These are phyloP conservation scores for Lasiodiplodia gonubiensis DNA, from an alignment of 2,329 filamentous ascomycete species.

Conservation along the genomic window DNA sequence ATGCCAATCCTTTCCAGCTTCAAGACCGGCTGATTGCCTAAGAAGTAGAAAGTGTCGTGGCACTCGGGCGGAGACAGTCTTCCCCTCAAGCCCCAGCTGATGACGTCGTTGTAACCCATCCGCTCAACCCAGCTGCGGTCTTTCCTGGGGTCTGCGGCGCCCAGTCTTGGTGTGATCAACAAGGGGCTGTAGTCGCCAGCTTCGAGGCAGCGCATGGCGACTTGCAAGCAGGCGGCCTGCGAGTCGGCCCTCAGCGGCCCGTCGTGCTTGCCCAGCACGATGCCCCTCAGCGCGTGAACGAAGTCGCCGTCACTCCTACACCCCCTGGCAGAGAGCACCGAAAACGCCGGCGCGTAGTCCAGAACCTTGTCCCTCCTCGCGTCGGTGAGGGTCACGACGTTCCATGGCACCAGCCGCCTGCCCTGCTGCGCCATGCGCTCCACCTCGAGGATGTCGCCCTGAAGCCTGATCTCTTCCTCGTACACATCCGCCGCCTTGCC, in stretches of 20 bases:
- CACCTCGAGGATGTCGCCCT: too few relatives aligned
- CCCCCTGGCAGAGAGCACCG: not conserved
- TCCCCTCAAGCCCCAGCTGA: not conserved
- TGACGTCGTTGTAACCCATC: not conserved
- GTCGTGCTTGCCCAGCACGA: not conserved
- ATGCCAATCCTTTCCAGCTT: too few relatives aligned
- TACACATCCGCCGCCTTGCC: not conserved
- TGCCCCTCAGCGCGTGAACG: not conserved
- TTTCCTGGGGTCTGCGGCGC: not conserved
- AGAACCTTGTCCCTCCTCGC: too few relatives aligned
- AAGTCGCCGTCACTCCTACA: not conserved
- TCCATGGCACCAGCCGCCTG: too few relatives aligned
- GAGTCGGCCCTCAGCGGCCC: conserved; percentile 22
- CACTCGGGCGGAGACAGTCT: not conserved
- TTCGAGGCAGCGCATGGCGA: conserved; percentile 30
- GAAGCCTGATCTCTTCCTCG: not conserved
- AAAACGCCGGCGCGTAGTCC: too few relatives aligned
- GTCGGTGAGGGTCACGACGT: too few relatives aligned
- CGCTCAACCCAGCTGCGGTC: not conserved
- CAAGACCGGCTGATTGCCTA: too few relatives aligned
- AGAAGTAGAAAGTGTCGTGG: too few relatives aligned
- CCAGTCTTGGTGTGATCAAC: conserved; percentile 23
- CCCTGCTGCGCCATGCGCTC: too few relatives aligned
- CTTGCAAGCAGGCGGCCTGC: conserved; percentile 25
- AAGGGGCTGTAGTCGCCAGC: conserved; percentile 32